phyloP scores from a whole-genome alignment of 352 stramenopile species.

The Pythium periplocum region DNA sequence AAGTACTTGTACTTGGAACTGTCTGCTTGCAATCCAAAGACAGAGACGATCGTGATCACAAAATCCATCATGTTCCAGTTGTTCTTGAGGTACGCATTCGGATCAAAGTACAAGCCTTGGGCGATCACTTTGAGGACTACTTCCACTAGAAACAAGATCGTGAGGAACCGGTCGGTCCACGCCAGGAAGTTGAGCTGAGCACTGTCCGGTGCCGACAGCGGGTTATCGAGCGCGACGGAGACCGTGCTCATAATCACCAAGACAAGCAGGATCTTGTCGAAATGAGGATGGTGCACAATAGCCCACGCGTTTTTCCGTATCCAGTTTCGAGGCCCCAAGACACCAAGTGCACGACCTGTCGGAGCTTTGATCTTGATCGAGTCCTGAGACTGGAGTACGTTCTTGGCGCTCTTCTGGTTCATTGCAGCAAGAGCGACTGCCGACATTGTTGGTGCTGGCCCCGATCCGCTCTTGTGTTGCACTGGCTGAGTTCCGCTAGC shows the following conservation, averaged over 20 bases:
- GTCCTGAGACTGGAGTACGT: slow-evolving; percentile 4
- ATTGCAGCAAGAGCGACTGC: slow-evolving; percentile 16
- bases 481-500: not conserved
- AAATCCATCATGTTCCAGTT: slow-evolving; percentile 87
- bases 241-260: slow-evolving; percentile 65
- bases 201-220: slow-evolving; percentile 42
- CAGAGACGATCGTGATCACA: slow-evolving; percentile 54
- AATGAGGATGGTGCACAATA: slow-evolving; percentile 43
- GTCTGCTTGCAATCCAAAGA: slow-evolving; percentile 20
- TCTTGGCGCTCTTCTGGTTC: slow-evolving; percentile 19
- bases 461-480: not conserved
- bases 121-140: slow-evolving; percentile 78
- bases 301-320: slow-evolving; percentile 31
- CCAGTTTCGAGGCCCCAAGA: slow-evolving; percentile 28
- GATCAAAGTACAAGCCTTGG: slow-evolving; percentile 46
- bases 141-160: slow-evolving; percentile 66
- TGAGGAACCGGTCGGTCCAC: slow-evolving; percentile 51
- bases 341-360: slow-evolving; percentile 22
- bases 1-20: slow-evolving; percentile 28
- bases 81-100: slow-evolving; percentile 61
- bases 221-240: slow-evolving; percentile 69
- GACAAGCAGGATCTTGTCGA: slow-evolving; percentile 63
- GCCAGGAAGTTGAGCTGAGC: slow-evolving; percentile 19
- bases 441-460: slow-evolving; percentile 13
- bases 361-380: slow-evolving; percentile 8